Evolutionary conservation across 208 protist species (phyloP).

Genomic region (Lotmaria passim): DNA sequence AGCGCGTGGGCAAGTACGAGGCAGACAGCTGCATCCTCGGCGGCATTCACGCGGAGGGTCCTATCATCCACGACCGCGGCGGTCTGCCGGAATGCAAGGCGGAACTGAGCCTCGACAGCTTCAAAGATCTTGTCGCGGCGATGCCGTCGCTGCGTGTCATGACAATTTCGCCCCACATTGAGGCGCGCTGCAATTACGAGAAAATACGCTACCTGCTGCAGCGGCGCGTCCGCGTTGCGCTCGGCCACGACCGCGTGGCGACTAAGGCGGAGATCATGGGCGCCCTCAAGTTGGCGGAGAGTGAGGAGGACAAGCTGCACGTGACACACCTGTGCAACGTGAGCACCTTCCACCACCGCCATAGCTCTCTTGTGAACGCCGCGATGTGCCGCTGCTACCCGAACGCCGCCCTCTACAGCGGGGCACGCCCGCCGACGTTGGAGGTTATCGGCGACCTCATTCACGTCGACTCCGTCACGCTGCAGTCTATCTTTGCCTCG

Average conservation of each 20-base stretch:
- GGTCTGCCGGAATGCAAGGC: conserved; percentile 57
- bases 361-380: conserved; percentile 60
- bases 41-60: conserved; percentile 76
- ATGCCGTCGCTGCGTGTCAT: conserved; percentile 75
- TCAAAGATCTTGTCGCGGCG: conserved; percentile 44
- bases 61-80: conserved; percentile 68
- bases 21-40: conserved; percentile 60
- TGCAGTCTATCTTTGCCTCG: conserved; percentile 54
- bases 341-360: conserved; percentile 73
- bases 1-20: conserved; percentile 43
- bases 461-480: conserved; percentile 58
- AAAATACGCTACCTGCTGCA: conserved; percentile 55
- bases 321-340: conserved; percentile 76
- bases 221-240: conserved; percentile 46
- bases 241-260: conserved; percentile 64
- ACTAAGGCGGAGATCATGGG: conserved; percentile 63
- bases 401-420: conserved; percentile 56
- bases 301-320: conserved; percentile 57
- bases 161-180: conserved; percentile 70
- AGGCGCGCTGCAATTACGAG: conserved; percentile 51
- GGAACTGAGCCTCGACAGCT: conserved; percentile 39
- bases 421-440: conserved; percentile 55
- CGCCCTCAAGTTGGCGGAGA: conserved; percentile 44
- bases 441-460: conserved; percentile 75
- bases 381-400: conserved; percentile 62